Evolutionary conservation across 768 basidiomycete species (phyloP), one percentile per base, ranked within the genome.

Genomic region (Podaxis mareebaensis): DNA sequence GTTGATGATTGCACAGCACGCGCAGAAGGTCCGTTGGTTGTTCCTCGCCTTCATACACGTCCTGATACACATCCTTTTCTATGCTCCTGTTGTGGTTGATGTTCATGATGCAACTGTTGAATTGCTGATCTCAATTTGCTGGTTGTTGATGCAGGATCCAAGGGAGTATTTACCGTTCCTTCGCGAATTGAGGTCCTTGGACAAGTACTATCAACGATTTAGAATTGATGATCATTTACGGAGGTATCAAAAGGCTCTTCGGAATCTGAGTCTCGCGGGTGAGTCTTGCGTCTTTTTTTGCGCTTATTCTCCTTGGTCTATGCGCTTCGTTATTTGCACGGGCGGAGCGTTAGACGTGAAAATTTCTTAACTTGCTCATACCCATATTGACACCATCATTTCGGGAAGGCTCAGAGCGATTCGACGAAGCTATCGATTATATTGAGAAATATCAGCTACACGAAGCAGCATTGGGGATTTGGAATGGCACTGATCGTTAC

Each of bases 131-230:
- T 38, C 52, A 48, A 51, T 60, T 53, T 15, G 63, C 28, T 51
- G 22, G 24, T 13, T 22, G 24, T 22, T 51, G 49, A 24, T 51
- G 20, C 67, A 99, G 96, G 97, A 99, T 74, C 97, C 97, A 5
- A 83, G 95, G 68, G 97, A 99, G 72, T 99, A 99, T 70, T 85
- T 99, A 0, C 97, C 97, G 0, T 99, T 99, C 86, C 82, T 99
- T 36, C 87, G 94, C 8, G 93, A 96, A 67, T 82, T 99, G 7
- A 86, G 93, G 20, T 83, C 89, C 0, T 75, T 94, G 68, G 91
- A 94, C 51, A 85, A 84, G 63, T 83, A 86, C 70, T 93, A 96
- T 69, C 96, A 98, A 67, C 79, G 86, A 51, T 97, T 93, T 79
- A 85, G 85, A 67, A 99, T 99, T 63, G 96, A 99, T 70, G 95